Evolutionary conservation across 2,329 filamentous ascomycete species (phyloP), one percentile per base, ranked within the genome.

Genomic region (Macroventuria anomochaeta): DNA sequence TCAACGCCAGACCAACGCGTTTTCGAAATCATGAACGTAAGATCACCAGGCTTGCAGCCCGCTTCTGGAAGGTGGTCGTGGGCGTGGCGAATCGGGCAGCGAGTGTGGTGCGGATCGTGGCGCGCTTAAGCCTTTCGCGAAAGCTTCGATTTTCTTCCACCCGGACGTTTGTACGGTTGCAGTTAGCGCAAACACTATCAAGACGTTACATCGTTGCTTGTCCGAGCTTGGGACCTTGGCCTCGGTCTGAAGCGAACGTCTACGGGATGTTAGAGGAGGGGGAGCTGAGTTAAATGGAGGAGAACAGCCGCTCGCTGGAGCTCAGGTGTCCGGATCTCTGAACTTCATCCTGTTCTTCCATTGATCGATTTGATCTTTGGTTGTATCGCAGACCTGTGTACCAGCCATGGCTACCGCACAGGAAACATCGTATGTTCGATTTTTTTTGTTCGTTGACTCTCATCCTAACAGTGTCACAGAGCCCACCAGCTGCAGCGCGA

Each of bases 171-270:
- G 43, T 23, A 17, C 44, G 13, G 2, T 55, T 60, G 3, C 15
- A 55, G 60, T 44, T 64, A 59, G 52, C 46, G 12, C 33, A 7
- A 26, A 28, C 38, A 43, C 55, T 62, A 67, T 65, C 63, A 67
- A 65, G 56, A 68, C 58, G 68, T 70, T 69, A 69, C 66, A 70
- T 70, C 64, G 66, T 32, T 63, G 64, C 64, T 68, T 67, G 61
- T 61, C 49, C 44, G 41, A 63, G 57, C 55, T 69, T 43, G 25
- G 33, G 47, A 23, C 33, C 47, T 43, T 65, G 60, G 49, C 57
- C 53, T 47, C 40, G 41, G 28, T 54, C 44, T 53, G 46, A 50
- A 53, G 55, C 62, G 37, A 61, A 52, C 42, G 44, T 52, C 58
- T 49, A 46, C 28, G 26, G 47, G 49, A 46, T 43, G 12, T 28